phyloP scores from a whole-genome alignment of 1,284 basidiomycete species.

The Cutaneotrichosporon cavernicola region DNA sequence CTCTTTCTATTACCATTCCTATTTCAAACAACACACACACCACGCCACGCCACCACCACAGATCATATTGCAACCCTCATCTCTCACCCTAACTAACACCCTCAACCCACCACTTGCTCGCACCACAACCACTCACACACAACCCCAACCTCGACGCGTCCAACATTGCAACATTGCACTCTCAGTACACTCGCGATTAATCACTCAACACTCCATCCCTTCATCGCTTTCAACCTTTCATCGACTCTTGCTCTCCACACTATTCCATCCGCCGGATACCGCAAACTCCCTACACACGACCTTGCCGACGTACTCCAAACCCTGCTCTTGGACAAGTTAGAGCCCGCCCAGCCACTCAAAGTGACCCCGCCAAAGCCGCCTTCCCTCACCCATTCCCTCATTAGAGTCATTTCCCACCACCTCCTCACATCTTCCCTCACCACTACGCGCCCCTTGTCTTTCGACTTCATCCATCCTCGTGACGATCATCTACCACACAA shows the following conservation, averaged over 20 bases:
- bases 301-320: background rate
- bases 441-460: background rate
- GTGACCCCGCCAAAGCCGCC: background rate
- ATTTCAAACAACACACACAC: background rate
- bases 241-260: background rate
- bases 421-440: background rate
- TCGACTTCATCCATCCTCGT: background rate
- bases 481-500: background rate
- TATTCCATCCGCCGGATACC: background rate
- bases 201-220: background rate
- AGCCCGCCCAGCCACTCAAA: background rate
- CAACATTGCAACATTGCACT: conserved; percentile 2
- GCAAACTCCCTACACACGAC: background rate
- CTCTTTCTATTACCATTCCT: no score
- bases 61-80: no score
- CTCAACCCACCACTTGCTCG: background rate
- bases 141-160: background rate
- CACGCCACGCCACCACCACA: no score
- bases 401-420: background rate
- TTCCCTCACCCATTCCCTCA: conserved; percentile 3
- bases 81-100: no score
- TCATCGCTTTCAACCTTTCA: background rate
- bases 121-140: background rate
- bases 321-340: background rate
- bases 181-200: background rate